These are phyloP conservation scores for Jackrogersella multiformis DNA, from an alignment of 495 filamentous ascomycete species.

Conservation along the genomic window DNA sequence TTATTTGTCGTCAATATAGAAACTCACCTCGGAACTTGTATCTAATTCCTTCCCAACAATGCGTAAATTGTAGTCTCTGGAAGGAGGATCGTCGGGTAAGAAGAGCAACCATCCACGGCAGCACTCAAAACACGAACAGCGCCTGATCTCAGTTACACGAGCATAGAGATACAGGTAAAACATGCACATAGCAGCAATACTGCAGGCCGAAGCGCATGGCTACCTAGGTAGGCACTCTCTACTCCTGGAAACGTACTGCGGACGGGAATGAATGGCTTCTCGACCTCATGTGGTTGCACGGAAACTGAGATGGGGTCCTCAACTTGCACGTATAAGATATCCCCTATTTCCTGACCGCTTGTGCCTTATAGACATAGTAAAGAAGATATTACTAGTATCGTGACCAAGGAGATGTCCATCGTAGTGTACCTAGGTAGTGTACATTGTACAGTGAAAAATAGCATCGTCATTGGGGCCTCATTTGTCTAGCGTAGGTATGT, in stretches of 20 bases:
- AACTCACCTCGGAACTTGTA: not conserved
- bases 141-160: conserved; percentile 39
- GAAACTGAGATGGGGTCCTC: not conserved
- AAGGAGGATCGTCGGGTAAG: conserved; percentile 27
- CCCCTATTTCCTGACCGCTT: not conserved
- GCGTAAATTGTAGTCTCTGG: not conserved
- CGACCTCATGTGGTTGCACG: conserved; percentile 26
- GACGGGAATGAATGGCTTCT: conserved; percentile 6
- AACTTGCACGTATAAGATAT: not conserved
- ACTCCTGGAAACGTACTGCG: conserved; percentile 15
- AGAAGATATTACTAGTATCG: not conserved
- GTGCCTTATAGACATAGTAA: not conserved
- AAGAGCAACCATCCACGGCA: conserved; percentile 35
- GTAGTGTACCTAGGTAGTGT: too few relatives aligned
- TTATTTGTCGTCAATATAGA: not conserved
- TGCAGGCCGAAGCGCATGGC: conserved; percentile 23
- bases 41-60: not conserved
- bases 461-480: conserved; percentile 1
- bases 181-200: conserved; percentile 29
- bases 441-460: not conserved
- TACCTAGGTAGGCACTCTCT: not conserved
- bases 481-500: too few relatives aligned
- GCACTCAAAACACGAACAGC: conserved; percentile 34
- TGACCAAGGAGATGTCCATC: not conserved
- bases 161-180: conserved; percentile 33